These are phyloP conservation scores for Venustampulla echinocandica DNA, from an alignment of 495 filamentous ascomycete genomes.

Conservation along the genomic window DNA sequence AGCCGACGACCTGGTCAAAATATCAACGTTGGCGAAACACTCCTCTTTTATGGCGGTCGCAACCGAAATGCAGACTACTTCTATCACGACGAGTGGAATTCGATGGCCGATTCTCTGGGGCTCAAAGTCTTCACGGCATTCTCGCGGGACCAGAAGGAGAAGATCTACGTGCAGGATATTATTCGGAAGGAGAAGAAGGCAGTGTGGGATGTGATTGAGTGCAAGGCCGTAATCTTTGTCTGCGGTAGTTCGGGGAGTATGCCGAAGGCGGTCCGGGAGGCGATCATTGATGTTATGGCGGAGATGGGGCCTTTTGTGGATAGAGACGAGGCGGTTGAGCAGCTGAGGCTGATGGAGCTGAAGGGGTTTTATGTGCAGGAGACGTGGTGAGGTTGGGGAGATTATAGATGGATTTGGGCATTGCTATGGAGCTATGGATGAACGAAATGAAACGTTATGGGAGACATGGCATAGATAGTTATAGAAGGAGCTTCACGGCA, in stretches of 20 bases:
- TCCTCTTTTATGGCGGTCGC: conserved; percentile 75
- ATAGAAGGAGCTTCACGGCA: no score
- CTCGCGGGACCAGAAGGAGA: conserved; percentile 64
- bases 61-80: conserved; percentile 67
- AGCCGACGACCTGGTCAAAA: no score
- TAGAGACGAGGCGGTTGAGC: conserved; percentile 41
- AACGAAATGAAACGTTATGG: no score
- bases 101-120: conserved; percentile 6
- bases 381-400: conserved; percentile 71
- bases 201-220: conserved; percentile 50
- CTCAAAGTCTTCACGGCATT: conserved; percentile 68
- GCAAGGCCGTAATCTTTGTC: conserved; percentile 55
- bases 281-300: conserved; percentile 54
- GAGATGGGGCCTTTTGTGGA: neutral
- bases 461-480: no score
- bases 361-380: conserved; percentile 67
- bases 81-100: conserved; percentile 66
- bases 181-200: conserved; percentile 51
- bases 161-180: conserved; percentile 84
- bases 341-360: conserved; percentile 56
- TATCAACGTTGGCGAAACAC: conserved; percentile 21
- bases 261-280: conserved; percentile 79
- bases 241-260: conserved; percentile 82
- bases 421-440: no score
- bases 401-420: no score